A percentile compares a stretch with the other conserved stretches of the same genome.
Evolutionary conservation across 1,284 basidiomycete species (phyloP).

Genomic region (Rugosomyces carneus): DNA sequence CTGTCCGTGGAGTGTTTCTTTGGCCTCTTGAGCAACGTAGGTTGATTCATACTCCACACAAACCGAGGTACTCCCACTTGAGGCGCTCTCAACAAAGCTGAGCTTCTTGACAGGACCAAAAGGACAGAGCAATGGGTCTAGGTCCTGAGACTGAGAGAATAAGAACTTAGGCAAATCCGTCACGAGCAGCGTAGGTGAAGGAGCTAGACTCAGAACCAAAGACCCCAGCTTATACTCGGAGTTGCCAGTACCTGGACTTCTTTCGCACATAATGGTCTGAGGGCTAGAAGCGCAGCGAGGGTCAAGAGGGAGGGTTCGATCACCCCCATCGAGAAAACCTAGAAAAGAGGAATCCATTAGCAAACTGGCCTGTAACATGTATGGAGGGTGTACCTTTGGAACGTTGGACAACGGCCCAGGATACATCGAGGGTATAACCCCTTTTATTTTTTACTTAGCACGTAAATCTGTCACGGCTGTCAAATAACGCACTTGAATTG

Average conservation of each 20-base stretch:
- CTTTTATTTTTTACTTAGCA: conserved; percentile 26
- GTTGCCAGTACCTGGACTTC: conserved; percentile 20
- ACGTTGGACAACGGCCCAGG: conserved; percentile 78
- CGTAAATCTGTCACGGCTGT: not conserved
- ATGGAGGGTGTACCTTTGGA: conserved; percentile 53
- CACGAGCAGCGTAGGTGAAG: conserved; percentile 53
- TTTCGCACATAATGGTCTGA: conserved; percentile 16
- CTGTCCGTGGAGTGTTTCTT: conserved; percentile 52
- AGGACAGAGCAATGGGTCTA: conserved; percentile 67
- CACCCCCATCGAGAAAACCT: conserved; percentile 78
- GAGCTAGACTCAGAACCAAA: conserved; percentile 29
- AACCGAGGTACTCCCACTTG: conserved; percentile 41
- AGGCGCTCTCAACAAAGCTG: conserved; percentile 28
- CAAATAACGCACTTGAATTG: conserved; percentile 50
- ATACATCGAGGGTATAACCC: conserved; percentile 66
- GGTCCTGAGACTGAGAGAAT: conserved; percentile 59
- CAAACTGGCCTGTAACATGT: not conserved
- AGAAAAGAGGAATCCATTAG: conserved; percentile 7
- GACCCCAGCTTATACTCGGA: conserved; percentile 25
- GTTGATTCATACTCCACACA: conserved; percentile 55
- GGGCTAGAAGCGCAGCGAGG: conserved; percentile 35
- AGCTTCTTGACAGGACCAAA: conserved; percentile 64
- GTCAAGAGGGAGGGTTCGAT: conserved; percentile 57
- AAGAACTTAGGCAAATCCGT: conserved; percentile 59
- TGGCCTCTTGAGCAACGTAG: conserved; percentile 56